Percentiles rank a stretch among this genome's conserved stretches.
phyloP scores from a whole-genome alignment of 2,329 filamentous ascomycete species.

The Fusarium sp. region DNA sequence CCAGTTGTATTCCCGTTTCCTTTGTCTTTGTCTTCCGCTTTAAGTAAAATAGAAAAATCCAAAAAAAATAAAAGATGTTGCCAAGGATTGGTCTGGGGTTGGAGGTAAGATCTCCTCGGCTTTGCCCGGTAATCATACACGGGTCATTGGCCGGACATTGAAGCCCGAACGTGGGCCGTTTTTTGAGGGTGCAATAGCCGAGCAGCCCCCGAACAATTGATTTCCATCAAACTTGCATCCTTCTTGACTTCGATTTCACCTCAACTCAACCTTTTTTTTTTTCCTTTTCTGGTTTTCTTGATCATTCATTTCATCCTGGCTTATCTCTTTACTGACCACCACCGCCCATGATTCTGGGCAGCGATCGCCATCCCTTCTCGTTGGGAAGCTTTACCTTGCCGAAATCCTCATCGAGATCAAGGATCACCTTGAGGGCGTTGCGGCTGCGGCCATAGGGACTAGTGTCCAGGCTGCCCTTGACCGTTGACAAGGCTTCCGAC shows the following conservation, averaged over 20 bases:
- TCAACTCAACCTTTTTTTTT: slow-evolving; percentile 1
- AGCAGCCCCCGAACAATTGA: slow-evolving; percentile 40
- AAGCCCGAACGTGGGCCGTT: slow-evolving; percentile 32
- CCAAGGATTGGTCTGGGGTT: background rate
- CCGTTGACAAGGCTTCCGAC: slow-evolving; percentile 71
- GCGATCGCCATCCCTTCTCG: slow-evolving; percentile 66
- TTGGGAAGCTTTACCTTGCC: slow-evolving; percentile 77
- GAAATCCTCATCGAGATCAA: slow-evolving; percentile 95
- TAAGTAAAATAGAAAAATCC: slow-evolving; percentile 31
- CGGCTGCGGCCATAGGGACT: slow-evolving; percentile 75
- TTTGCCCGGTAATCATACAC: slow-evolving; percentile 39
- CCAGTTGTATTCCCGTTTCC: slow-evolving; percentile 20
- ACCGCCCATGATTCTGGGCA: slow-evolving; percentile 66
- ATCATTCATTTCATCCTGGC: slow-evolving; percentile 14
- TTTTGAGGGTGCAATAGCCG: slow-evolving; percentile 39
- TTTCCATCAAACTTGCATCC: slow-evolving; percentile 22
- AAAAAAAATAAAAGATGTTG: slow-evolving; percentile 14
- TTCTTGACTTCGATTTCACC: slow-evolving; percentile 21
- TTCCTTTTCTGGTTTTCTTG: background rate
- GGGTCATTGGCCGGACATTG: slow-evolving; percentile 34
- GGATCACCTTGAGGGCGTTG: slow-evolving; percentile 95
- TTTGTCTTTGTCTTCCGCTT: slow-evolving; percentile 27
- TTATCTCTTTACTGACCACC: slow-evolving; percentile 48
- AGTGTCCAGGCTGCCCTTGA: slow-evolving; percentile 54
- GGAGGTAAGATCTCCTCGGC: slow-evolving; percentile 22